A percentile compares a stretch with the other conserved stretches of the same genome.
These are phyloP conservation scores for Amanita rimosa DNA, from an alignment of 768 basidiomycete genomes.

Conservation along the genomic window DNA sequence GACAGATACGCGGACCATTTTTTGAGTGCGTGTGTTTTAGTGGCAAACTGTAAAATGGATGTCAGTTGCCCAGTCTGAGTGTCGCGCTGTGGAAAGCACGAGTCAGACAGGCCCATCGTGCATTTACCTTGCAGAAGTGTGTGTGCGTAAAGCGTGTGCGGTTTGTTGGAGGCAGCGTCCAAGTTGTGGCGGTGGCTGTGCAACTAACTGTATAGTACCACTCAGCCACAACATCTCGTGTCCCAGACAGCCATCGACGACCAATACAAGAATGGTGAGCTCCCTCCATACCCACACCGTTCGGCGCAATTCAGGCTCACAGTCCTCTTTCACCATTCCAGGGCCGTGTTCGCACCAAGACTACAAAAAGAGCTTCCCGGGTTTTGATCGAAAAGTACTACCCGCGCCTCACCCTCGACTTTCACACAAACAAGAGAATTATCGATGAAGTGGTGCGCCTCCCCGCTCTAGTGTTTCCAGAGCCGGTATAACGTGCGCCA, in stretches of 20 bases:
- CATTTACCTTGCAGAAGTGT: constrained; percentile 29
- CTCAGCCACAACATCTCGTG: constrained; percentile 24
- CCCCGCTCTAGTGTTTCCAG: not conserved
- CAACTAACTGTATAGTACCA: constrained; percentile 24
- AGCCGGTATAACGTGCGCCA: not conserved
- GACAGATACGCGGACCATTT: constrained; percentile 87
- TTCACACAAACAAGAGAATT: constrained; percentile 99
- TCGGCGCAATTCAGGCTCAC: too few relatives aligned
- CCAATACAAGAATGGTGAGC: constrained; percentile 42
- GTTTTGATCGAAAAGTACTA: constrained; percentile 99
- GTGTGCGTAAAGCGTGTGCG: constrained; percentile 15
- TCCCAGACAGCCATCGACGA: constrained; percentile 8
- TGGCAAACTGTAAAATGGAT: constrained; percentile 12
- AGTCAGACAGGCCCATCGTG: constrained; percentile 54
- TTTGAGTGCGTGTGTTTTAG: constrained; percentile 13
- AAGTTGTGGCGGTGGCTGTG: constrained; percentile 12
- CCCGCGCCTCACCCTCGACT: constrained; percentile 97
- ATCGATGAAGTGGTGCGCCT: constrained; percentile 85
- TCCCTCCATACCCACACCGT: not conserved
- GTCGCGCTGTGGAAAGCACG: constrained; percentile 74
- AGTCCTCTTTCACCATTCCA: constrained; percentile 21
- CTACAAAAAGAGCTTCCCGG: constrained; percentile 98
- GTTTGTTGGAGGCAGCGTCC: constrained; percentile 9
- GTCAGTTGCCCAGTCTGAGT: constrained; percentile 66
- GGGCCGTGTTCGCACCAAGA: constrained; percentile 99